Conservation (phyloP, 2,329 filamentous ascomycete genomes). For the Macrophomina pseudophaseolina region DNA sequence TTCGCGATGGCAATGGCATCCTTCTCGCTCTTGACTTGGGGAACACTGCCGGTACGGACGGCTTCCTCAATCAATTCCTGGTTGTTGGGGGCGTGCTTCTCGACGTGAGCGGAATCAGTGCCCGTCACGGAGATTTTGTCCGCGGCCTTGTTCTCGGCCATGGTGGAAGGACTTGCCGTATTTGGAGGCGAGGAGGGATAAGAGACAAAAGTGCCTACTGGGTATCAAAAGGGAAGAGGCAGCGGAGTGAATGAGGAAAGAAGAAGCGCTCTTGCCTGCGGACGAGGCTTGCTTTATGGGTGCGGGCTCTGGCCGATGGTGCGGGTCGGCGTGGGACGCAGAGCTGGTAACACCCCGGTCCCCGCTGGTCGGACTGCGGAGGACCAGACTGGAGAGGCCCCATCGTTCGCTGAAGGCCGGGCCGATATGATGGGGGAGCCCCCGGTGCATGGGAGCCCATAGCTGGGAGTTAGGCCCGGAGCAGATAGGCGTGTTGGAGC, state of each 20-base stretch:
- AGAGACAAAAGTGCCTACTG: conserved; percentile 11
- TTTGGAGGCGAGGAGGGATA: neutral
- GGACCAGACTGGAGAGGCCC: conserved; percentile 11
- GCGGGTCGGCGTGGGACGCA: neutral
- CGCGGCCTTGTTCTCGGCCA: conserved; percentile 17
- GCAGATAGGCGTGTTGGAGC: conserved; percentile 13
- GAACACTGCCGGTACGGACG: conserved; percentile 22
- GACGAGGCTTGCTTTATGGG: conserved; percentile 4
- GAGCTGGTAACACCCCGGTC: conserved; percentile 21
- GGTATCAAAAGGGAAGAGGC: neutral
- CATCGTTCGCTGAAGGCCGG: conserved; percentile 12
- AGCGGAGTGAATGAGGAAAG: conserved; percentile 15
- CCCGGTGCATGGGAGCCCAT: neutral
- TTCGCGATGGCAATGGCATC: conserved; percentile 26
- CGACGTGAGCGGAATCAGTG: conserved; percentile 21
- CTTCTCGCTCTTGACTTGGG: conserved; percentile 13
- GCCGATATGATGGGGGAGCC: conserved; percentile 15
- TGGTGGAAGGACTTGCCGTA: conserved; percentile 18
- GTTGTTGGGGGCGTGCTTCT: conserved; percentile 14
- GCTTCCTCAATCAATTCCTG: conserved; percentile 18
- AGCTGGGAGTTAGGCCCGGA: conserved; percentile 22
- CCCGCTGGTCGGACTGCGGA: conserved; percentile 20
- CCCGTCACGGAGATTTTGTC: conserved; percentile 10
- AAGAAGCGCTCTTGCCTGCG: conserved; percentile 10
- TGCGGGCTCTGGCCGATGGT: neutral